Evolutionary conservation across 116 monocot species (phyloP), one percentile per base, ranked within the genome.

Genomic region (Papilionanthe hybrid): DNA sequence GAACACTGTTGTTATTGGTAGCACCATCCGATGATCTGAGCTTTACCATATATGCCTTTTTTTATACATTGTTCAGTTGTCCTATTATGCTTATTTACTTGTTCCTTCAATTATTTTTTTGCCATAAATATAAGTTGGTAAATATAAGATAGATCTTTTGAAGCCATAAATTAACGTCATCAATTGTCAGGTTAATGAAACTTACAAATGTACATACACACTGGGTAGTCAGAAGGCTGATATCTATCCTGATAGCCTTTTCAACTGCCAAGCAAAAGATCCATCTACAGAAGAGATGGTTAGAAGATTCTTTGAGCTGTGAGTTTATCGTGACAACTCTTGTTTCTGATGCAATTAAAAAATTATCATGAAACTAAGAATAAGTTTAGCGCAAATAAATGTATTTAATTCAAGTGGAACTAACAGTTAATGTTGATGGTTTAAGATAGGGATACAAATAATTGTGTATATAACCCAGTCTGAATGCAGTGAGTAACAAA

Each of bases 121-220:
- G 5, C 56, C 65, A 23, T 27, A 42, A 37, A 6, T 69, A 23
- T 77, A 20, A 50, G 13, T 43, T 19, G 15, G 17, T 78, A 30
- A 58, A 58, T 60, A 19, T 78, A 17, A 68, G 13, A 45, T n/a
- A 55, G 25, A 45, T 23, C 48, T 65, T 63, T 37, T 60, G 12
- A 69, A 25, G n/a, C 43, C 19, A 20, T 11, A 75, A 50, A 45
- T 23, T 48, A 15, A 60, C n/a, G 66, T n/a, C 58, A 74, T 57
- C 37, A 42, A 20, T 77, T 32, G 19, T 44, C 80, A 95, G 95
- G 89, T 95, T 19, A 95, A 95, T 84, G 95, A 89, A 86, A 91
- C 95, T 65, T 95, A 93, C 77, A 82, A 82, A 50, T 96, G 96
- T 83, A 93, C 81, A 79, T 96, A 93, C 84, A 78, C 72, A 8